Evolutionary conservation across 2,329 filamentous ascomycete species (phyloP), one percentile per base, ranked within the genome.

Genomic region (Conoideocrella luteorostrata): DNA sequence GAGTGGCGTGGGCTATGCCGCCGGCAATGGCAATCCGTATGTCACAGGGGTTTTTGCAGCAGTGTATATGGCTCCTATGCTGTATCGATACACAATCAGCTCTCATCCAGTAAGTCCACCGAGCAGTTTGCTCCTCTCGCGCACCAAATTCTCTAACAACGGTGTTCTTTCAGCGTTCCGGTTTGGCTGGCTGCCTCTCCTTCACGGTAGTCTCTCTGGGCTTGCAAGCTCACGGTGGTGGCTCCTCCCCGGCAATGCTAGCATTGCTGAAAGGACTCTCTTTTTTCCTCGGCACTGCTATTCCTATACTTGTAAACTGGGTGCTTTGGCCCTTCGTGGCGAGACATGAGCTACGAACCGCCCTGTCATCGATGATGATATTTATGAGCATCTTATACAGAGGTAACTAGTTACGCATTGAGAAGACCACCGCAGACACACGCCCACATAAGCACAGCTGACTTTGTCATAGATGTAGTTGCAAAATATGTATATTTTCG

Each of bases 291-390:
- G 77, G 77, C 2, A 71, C 77, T 3, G 63, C 74, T 1, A 66
- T 71, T 2, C 74, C 77, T 1, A 65, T 80, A 10, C 48, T 77
- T 1, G 68, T 79, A 12, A 80, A 79, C 50, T 80, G 75, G 76
- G 52, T 77, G 11, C 59, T 81, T 4, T 81, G 77, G 77, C 77
- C 77, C 3, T 81, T 81, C 48, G 68, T 80, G 5, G 77, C 77
- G 10, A 66, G 77, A 11, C 76, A 79, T 50, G 77, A 80, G 54
- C 65, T 81, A 12, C 63, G 77, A 18, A 74, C 71, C 46, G 75
- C 74, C 0, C 56, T 78, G 2, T 74, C 75, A 1, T 64, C 69
- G 2, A 80, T 77, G 73, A 63, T 80, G 50, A 73, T 78, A 39
- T 77, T 78, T 51, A 69, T 72, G 46, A 76, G 74, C 45, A 70